phyloP scores from a whole-genome alignment of 441 rosid species.

The Geranium incanum region DNA sequence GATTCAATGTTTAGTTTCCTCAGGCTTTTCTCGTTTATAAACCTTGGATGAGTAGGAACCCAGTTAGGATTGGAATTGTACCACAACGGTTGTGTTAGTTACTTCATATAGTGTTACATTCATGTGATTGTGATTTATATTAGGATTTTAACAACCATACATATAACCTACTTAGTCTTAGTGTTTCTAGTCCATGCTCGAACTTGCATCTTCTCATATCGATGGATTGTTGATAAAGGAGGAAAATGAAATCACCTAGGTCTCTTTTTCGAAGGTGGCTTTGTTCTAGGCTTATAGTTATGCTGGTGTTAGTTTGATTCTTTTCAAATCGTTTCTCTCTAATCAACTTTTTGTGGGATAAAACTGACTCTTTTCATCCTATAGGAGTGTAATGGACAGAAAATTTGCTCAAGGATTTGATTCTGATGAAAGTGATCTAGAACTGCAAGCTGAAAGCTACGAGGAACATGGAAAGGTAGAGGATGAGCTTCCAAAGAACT shows the following conservation, averaged over 20 bases:
- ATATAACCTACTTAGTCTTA: not conserved
- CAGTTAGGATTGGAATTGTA: too few species aligned
- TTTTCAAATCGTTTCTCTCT: too few species aligned
- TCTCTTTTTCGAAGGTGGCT: not conserved
- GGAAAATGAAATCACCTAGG: not conserved
- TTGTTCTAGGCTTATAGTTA: not conserved
- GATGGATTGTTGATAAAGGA: not conserved
- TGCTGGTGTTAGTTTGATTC: not conserved
- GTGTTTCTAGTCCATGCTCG: not conserved
- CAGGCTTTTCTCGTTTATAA: too few species aligned
- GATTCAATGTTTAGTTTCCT: too few species aligned
- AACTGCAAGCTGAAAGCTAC: conserved; percentile 20
- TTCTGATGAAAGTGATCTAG: conserved; percentile 23
- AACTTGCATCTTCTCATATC: not conserved
- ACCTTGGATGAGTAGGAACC: too few species aligned
- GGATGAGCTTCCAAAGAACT: conserved; percentile 12
- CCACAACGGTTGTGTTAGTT: too few species aligned
- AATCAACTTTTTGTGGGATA: not conserved
- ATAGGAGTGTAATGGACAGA: conserved; percentile 19
- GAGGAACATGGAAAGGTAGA: conserved; percentile 12
- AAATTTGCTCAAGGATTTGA: conserved; percentile 16
- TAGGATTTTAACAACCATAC: not conserved
- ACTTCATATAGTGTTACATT: too few species aligned
- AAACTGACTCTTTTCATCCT: not conserved
- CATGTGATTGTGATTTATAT: not conserved